Percentiles rank a stretch among this genome's conserved stretches.
phyloP scores from a whole-genome alignment of 2,329 filamentous ascomycete genomes.

The Aspergillus quadrilineatus region DNA sequence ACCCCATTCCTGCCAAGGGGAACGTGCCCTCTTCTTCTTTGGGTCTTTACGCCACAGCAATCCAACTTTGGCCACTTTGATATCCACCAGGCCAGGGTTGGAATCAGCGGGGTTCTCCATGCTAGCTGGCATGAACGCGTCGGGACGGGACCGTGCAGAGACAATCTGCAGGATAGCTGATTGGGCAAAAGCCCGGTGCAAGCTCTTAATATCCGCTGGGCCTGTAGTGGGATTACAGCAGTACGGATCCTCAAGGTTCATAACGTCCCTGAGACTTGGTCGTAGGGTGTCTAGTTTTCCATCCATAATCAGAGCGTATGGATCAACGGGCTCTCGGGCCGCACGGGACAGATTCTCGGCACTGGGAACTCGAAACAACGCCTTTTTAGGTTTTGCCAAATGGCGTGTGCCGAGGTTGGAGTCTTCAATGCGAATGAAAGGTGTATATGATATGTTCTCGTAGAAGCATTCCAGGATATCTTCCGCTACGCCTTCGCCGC shows the following conservation, averaged over 20 bases:
- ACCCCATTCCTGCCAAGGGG: slow-evolving; percentile 99
- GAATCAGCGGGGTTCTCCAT: slow-evolving; percentile 81
- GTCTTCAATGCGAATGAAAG: slow-evolving; percentile 96
- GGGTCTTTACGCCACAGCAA: slow-evolving; percentile 89
- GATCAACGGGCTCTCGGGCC: slow-evolving; percentile 83
- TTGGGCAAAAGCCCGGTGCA: slow-evolving; percentile 86
- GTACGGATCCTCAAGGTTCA: slow-evolving; percentile 89
- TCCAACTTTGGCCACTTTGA: slow-evolving; percentile 95
- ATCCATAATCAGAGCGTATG: slow-evolving; percentile 91
- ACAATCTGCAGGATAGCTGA: slow-evolving; percentile 93
- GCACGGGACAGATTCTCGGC: slow-evolving; percentile 64
- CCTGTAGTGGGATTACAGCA: slow-evolving; percentile 76
- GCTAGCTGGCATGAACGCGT: slow-evolving; percentile 91
- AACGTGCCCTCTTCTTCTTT: slow-evolving; percentile 91
- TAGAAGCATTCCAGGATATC: slow-evolving; percentile 96
- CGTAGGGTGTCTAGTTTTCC: slow-evolving; percentile 78
- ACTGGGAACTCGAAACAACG: slow-evolving; percentile 65
- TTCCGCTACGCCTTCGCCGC: slow-evolving; percentile 86
- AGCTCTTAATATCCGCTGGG: slow-evolving; percentile 73
- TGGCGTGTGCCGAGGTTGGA: slow-evolving; percentile 71
- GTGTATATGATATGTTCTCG: slow-evolving; percentile 97
- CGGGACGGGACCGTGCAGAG: slow-evolving; percentile 86
- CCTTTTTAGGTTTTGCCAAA: slow-evolving; percentile 69
- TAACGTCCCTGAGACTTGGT: slow-evolving; percentile 85
- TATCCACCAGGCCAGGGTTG: slow-evolving; percentile 90